A percentile compares a stretch with the other conserved stretches of the same genome.
Evolutionary conservation across 2,329 filamentous ascomycete genomes (phyloP).

Genomic region (Pyricularia grisea): DNA sequence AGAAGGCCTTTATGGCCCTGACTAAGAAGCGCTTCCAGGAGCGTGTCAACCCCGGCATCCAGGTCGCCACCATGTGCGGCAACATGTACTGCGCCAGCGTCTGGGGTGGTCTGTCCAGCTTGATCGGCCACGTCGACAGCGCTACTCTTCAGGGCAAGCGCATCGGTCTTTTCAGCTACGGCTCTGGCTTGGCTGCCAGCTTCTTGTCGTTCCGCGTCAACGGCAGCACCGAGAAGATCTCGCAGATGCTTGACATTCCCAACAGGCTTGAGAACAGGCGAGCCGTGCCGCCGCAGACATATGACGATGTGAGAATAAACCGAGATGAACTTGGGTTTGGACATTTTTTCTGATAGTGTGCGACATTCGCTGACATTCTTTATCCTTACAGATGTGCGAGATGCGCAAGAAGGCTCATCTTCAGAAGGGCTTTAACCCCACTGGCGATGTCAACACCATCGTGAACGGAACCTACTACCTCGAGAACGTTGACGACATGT

Average conservation of each 20-base stretch:
- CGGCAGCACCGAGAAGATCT: conserved; percentile 59
- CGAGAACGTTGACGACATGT: conserved; percentile 74
- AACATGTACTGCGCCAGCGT: conserved; percentile 65
- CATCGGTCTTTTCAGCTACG: conserved; percentile 70
- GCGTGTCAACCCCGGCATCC: conserved; percentile 62
- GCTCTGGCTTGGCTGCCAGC: conserved; percentile 62
- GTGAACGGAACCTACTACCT: conserved; percentile 66
- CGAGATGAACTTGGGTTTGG: neutral
- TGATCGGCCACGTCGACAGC: conserved; percentile 56
- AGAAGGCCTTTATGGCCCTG: conserved; percentile 79
- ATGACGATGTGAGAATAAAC: conserved; percentile 54
- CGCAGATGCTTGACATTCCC: conserved; percentile 60
- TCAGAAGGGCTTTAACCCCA: conserved; percentile 67
- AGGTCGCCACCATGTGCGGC: conserved; percentile 68
- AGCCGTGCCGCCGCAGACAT: conserved; percentile 59
- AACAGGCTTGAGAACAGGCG: conserved; percentile 57
- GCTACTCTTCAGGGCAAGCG: conserved; percentile 61
- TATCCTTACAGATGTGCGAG: conserved; percentile 55
- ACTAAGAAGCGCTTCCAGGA: conserved; percentile 79
- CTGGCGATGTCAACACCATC: conserved; percentile 59
- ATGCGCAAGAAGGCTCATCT: conserved; percentile 77
- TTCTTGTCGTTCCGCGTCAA: conserved; percentile 67
- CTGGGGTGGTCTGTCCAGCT: conserved; percentile 65
- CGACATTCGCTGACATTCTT: neutral
- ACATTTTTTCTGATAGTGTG: neutral